A percentile compares a stretch with the other conserved stretches of the same genome.
These are phyloP conservation scores for Penicillium crystallinum DNA, from an alignment of 495 filamentous ascomycete genomes.

Conservation along the genomic window DNA sequence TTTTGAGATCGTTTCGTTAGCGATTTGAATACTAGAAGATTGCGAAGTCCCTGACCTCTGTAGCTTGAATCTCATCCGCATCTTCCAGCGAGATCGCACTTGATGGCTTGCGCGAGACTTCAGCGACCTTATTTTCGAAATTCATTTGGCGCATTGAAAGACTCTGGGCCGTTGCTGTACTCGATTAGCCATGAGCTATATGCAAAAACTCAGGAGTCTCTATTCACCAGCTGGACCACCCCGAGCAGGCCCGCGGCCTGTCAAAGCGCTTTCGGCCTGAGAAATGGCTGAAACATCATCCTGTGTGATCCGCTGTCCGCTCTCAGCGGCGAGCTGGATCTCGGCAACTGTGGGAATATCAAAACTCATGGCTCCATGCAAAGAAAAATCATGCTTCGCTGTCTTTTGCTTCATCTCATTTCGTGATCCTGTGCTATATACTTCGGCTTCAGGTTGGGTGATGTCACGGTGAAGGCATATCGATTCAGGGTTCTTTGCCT, in stretches of 20 bases:
- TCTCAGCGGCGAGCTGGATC: slow-evolving; percentile 31
- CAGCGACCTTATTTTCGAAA: slow-evolving; percentile 34
- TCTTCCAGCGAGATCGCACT: slow-evolving; percentile 32
- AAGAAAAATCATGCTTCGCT: neutral
- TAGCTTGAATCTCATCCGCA: slow-evolving; percentile 29
- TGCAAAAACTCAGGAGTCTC: neutral
- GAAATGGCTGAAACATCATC: slow-evolving; percentile 32
- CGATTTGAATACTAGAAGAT: neutral
- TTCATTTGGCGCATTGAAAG: slow-evolving; percentile 35
- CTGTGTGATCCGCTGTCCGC: slow-evolving; percentile 31
- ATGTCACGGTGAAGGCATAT: slow-evolving; percentile 30
- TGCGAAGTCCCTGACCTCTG: slow-evolving; percentile 16
- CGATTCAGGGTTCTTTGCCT: slow-evolving; percentile 6
- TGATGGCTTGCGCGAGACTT: slow-evolving; percentile 28
- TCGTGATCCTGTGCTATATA: slow-evolving; percentile 9
- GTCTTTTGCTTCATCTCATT: neutral
- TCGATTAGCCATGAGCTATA: neutral
- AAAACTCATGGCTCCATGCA: slow-evolving; percentile 13
- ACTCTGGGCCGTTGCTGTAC: slow-evolving; percentile 30
- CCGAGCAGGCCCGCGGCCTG: slow-evolving; percentile 47
- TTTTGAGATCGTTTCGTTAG: slow-evolving; percentile 2
- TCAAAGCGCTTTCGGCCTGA: slow-evolving; percentile 33
- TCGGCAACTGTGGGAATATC: slow-evolving; percentile 27
- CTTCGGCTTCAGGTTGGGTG: slow-evolving; percentile 10
- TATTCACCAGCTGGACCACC: slow-evolving; percentile 50